Evolutionary conservation across 2,329 filamentous ascomycete species (phyloP).

Genomic region (Aspergillus sp.): DNA sequence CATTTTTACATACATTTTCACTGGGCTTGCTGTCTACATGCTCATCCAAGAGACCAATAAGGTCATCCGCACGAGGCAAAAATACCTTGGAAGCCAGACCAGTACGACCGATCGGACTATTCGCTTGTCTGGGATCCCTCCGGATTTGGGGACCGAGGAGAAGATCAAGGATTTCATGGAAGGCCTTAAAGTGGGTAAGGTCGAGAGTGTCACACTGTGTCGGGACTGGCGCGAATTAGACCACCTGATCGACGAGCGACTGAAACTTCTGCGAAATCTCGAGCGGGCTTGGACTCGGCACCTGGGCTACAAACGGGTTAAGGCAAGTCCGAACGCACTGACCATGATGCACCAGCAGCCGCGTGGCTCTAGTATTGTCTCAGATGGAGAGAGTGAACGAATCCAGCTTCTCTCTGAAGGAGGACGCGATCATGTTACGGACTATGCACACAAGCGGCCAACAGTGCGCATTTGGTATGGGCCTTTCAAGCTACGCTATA

Average conservation of each 20-base stretch:
- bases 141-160: conserved; percentile 74
- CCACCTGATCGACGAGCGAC: conserved; percentile 67
- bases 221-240: conserved; percentile 85
- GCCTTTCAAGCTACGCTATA: conserved; percentile 69
- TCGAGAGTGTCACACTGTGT: conserved; percentile 84
- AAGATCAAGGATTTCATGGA: conserved; percentile 87
- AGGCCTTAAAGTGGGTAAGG: conserved; percentile 81
- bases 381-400: conserved; percentile 58
- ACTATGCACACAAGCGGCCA: conserved; percentile 58
- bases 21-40: conserved; percentile 75
- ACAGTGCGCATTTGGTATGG: conserved; percentile 77
- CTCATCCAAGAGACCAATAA: conserved; percentile 80
- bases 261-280: conserved; percentile 66
- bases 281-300: conserved; percentile 83
- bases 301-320: conserved; percentile 59
- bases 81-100: conserved; percentile 88
- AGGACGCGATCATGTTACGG: conserved; percentile 45
- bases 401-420: conserved; percentile 59
- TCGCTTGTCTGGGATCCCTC: conserved; percentile 82
- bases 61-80: conserved; percentile 82
- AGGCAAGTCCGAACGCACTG: conserved; percentile 46
- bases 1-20: conserved; percentile 93
- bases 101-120: conserved; percentile 97
- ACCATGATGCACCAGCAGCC: conserved; percentile 54
- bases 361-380: conserved; percentile 34